Percentiles rank a stretch among this genome's conserved stretches.
These are phyloP conservation scores for Gelatoporia subvermispora DNA, from an alignment of 768 basidiomycete genomes.

Conservation along the genomic window DNA sequence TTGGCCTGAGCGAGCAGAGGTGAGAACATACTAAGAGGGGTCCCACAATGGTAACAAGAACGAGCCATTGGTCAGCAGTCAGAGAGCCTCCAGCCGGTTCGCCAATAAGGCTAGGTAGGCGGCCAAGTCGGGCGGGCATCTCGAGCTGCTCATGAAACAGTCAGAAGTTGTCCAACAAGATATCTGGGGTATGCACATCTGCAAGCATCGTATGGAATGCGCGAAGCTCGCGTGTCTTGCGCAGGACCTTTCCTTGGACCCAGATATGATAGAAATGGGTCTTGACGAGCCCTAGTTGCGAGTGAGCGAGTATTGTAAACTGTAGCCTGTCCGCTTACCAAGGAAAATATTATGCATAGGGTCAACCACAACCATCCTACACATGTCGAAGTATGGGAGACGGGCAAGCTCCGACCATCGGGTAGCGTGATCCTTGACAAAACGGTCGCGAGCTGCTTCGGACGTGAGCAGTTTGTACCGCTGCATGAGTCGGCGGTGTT, in stretches of 20 bases:
- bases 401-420: constrained; percentile 9
- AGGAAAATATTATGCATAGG: constrained; percentile 14
- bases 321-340: neutral
- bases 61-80: constrained; percentile 19
- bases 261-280: constrained; percentile 11
- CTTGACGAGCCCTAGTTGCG: constrained; percentile 8
- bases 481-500: constrained; percentile 13
- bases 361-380: constrained; percentile 8
- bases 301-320: neutral
- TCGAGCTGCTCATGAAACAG: constrained; percentile 10
- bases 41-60: constrained; percentile 23
- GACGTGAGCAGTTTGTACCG: constrained; percentile 1
- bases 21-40: constrained; percentile 23
- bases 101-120: constrained; percentile 3
- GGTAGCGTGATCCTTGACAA: constrained; percentile 2
- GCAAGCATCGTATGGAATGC: constrained; percentile 6
- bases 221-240: constrained; percentile 6
- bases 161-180: constrained; percentile 17
- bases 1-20: neutral
- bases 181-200: constrained; percentile 8
- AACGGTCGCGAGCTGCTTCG: neutral
- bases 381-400: constrained; percentile 9
- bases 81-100: constrained; percentile 9
- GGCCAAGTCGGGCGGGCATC: constrained; percentile 22
- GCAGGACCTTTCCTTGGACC: constrained; percentile 6